Percentiles rank a stretch among this genome's conserved stretches.
Conservation (phyloP, 495 filamentous ascomycete genomes). For the Neurospora tetrasperma region DNA sequence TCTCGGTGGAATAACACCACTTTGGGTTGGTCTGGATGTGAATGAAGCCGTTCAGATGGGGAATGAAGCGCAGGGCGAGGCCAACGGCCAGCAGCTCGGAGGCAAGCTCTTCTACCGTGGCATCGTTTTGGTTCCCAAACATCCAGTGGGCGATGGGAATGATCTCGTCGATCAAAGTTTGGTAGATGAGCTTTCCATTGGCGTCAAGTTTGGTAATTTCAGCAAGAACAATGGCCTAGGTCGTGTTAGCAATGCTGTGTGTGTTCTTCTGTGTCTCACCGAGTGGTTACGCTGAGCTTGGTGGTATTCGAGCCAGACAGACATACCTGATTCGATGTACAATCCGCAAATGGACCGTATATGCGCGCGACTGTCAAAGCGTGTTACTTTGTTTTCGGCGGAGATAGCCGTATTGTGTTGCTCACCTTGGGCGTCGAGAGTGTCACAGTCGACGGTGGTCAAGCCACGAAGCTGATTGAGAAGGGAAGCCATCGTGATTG, state of each 20-base stretch:
- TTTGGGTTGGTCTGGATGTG: conserved; percentile 56
- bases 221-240: conserved; percentile 47
- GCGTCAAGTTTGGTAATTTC: conserved; percentile 36
- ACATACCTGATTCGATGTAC: conserved; percentile 55
- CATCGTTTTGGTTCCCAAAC: conserved; percentile 26
- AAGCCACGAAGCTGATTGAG: conserved; percentile 33
- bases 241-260: neutral
- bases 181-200: conserved; percentile 34
- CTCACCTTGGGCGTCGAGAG: conserved; percentile 45
- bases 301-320: too few relatives aligned
- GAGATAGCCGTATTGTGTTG: neutral
- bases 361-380: conserved; percentile 37
- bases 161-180: conserved; percentile 36
- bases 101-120: conserved; percentile 40
- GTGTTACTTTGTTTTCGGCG: conserved; percentile 2
- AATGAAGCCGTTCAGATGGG: conserved; percentile 41
- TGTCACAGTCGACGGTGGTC: conserved; percentile 50
- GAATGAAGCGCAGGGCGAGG: conserved; percentile 33
- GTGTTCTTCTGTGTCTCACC: neutral
- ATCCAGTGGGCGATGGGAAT: conserved; percentile 30
- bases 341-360: conserved; percentile 52
- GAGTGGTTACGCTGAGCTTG: too few relatives aligned
- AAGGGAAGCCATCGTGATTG: conserved; percentile 14
- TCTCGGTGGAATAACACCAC: conserved; percentile 40
- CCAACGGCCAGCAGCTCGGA: conserved; percentile 53